Conservation (phyloP, 768 basidiomycete species). For the Calvatia gigantea region DNA sequence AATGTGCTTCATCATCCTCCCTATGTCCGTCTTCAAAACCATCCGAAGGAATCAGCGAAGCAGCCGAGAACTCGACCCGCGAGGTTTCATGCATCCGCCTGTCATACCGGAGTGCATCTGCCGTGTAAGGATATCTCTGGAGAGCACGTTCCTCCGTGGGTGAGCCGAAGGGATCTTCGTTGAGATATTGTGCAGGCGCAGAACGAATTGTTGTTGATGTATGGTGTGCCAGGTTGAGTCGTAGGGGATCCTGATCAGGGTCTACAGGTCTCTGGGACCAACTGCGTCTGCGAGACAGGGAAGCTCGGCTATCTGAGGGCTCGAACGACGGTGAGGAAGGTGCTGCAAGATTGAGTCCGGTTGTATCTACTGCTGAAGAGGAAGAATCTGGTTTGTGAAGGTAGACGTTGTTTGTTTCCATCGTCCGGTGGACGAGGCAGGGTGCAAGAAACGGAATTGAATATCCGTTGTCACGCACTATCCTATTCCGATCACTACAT, state of each 20-base stretch:
- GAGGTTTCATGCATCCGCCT: slow-evolving; percentile 37
- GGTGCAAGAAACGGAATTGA: not conserved
- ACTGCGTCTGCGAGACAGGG: slow-evolving; percentile 53
- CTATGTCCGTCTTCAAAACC: slow-evolving; percentile 36
- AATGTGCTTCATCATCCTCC: slow-evolving; percentile 57
- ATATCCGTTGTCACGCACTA: not conserved
- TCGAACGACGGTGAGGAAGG: slow-evolving; percentile 58
- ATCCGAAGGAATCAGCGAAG: slow-evolving; percentile 41
- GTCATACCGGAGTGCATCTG: slow-evolving; percentile 27
- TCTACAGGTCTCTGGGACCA: slow-evolving; percentile 49
- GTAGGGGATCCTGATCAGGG: slow-evolving; percentile 44
- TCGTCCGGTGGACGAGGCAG: slow-evolving; percentile 16
- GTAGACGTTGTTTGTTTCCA: slow-evolving; percentile 32
- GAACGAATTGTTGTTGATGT: not conserved
- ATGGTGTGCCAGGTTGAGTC: slow-evolving; percentile 26
- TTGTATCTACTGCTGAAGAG: slow-evolving; percentile 55
- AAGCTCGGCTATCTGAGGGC: slow-evolving; percentile 39
- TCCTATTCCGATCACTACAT: not conserved
- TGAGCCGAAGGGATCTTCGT: slow-evolving; percentile 40
- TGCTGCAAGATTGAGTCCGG: slow-evolving; percentile 43
- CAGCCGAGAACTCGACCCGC: slow-evolving; percentile 46
- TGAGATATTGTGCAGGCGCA: slow-evolving; percentile 2
- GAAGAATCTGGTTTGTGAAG: slow-evolving; percentile 33
- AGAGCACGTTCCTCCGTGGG: slow-evolving; percentile 30
- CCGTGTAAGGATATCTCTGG: slow-evolving; percentile 28